Conservation (phyloP, 768 basidiomycete species). For the Suillus subaureus region DNA sequence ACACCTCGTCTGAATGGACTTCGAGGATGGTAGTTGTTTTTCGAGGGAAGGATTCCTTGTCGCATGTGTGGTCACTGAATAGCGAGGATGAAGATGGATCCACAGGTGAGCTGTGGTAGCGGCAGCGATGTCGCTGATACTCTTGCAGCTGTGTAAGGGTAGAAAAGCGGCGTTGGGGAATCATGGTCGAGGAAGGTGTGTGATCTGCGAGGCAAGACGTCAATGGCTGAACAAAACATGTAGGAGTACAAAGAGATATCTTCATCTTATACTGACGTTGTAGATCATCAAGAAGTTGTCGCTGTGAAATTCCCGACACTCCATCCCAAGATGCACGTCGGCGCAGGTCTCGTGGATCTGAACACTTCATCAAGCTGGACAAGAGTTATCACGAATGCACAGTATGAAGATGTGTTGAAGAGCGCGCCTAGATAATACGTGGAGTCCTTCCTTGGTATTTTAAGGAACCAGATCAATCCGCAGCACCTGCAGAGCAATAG, state of each 20-base stretch:
- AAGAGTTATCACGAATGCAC: conserved; percentile 18
- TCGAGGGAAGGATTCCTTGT: conserved; percentile 79
- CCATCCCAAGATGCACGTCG: conserved; percentile 90
- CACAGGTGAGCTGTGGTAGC: conserved; percentile 81
- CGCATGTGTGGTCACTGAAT: conserved; percentile 84
- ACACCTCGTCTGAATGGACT: conserved; percentile 92
- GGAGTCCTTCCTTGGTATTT: conserved; percentile 61
- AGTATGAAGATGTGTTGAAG: conserved; percentile 15
- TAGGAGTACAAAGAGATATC: neutral
- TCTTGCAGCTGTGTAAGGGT: conserved; percentile 82
- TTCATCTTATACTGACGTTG: conserved; percentile 61
- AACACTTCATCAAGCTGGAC: conserved; percentile 87
- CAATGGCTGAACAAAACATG: neutral
- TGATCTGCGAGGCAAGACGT: conserved; percentile 53
- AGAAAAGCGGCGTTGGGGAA: conserved; percentile 86
- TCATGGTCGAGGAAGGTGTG: conserved; percentile 91
- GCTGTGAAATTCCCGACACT: conserved; percentile 76
- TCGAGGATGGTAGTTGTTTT: conserved; percentile 83
- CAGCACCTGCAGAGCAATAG: conserved; percentile 81
- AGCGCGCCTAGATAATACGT: conserved; percentile 82
- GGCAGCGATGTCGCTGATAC: conserved; percentile 78
- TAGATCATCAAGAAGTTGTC: conserved; percentile 70
- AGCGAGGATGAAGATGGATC: conserved; percentile 67
- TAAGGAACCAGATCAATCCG: conserved; percentile 87
- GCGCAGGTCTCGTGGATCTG: conserved; percentile 79